phyloP scores from a whole-genome alignment of 495 filamentous ascomycete genomes.

The Penicillium cinerascens region DNA sequence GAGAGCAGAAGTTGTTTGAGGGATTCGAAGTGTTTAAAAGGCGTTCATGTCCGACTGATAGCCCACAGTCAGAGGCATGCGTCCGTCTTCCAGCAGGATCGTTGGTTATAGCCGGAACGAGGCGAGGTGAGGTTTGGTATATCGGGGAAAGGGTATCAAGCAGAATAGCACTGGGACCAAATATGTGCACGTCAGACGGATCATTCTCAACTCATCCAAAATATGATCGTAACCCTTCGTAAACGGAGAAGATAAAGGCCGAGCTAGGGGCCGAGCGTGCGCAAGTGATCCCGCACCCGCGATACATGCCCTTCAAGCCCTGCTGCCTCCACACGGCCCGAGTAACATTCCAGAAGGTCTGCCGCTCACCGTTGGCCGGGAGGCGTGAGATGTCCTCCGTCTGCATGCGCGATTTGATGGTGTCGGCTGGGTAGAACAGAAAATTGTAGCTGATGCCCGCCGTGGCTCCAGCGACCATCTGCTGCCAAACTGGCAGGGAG shows the following conservation, averaged over 20 bases:
- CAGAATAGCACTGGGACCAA: background rate
- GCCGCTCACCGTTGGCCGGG: constrained; percentile 31
- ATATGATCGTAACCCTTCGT: constrained; percentile 72
- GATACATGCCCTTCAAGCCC: constrained; percentile 80
- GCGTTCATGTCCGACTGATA: background rate
- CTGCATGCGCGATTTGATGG: constrained; percentile 95
- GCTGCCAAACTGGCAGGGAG: constrained; percentile 59
- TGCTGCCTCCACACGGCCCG: constrained; percentile 72
- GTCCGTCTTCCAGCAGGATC: too few species aligned
- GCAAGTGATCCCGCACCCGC: constrained; percentile 93
- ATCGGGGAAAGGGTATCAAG: background rate
- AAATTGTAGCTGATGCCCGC: constrained; percentile 96
- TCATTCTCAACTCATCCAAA: constrained; percentile 40
- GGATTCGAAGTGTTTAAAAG: background rate
- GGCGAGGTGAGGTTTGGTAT: background rate
- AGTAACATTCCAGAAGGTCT: constrained; percentile 67
- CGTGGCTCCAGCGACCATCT: constrained; percentile 81
- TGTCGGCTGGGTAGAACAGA: constrained; percentile 93
- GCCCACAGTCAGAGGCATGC: too few species aligned
- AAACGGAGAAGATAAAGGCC: constrained; percentile 95
- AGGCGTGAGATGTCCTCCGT: constrained; percentile 64
- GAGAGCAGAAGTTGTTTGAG: background rate
- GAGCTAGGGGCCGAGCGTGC: constrained; percentile 83
- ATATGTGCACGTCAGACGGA: background rate
- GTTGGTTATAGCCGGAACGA: too few species aligned